phyloP scores from a whole-genome alignment of 2,329 filamentous ascomycete species.

The Pseudogymnoascus sp. region DNA sequence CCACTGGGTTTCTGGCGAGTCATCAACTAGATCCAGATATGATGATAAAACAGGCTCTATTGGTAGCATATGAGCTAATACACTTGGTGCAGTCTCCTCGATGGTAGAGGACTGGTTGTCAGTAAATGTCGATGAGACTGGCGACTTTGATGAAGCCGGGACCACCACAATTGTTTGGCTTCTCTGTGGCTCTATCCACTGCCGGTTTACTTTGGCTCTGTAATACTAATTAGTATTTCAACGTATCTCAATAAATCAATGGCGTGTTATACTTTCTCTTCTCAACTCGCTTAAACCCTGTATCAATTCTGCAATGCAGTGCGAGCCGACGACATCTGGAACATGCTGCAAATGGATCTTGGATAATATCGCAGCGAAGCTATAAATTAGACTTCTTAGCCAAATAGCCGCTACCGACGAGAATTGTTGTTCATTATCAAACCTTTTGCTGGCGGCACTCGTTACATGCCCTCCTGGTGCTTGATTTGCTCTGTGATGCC shows the following conservation, averaged over 20 bases:
- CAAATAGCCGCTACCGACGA: background rate
- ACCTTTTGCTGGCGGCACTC: slow-evolving; percentile 83
- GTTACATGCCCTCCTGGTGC: slow-evolving; percentile 64
- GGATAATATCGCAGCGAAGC: slow-evolving; percentile 77
- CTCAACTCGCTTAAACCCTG: slow-evolving; percentile 77
- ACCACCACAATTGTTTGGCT: no score
- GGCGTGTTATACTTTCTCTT: slow-evolving; percentile 74
- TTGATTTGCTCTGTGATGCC: no score
- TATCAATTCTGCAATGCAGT: slow-evolving; percentile 78
- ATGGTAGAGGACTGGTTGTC: no score
- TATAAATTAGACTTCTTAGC: slow-evolving; percentile 28
- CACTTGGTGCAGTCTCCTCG: no score
- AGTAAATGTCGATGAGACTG: no score
- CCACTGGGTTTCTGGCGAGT: no score
- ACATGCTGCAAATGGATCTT: slow-evolving; percentile 72
- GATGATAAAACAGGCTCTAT: no score
- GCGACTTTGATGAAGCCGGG: no score
- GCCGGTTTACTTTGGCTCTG: slow-evolving; percentile 40
- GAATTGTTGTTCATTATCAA: slow-evolving; percentile 30
- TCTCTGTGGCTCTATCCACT: no score
- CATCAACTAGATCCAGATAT: no score
- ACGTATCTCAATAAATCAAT: slow-evolving; percentile 55
- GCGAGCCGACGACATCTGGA: slow-evolving; percentile 71
- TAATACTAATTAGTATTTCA: no score
- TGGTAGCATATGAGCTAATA: no score